A percentile compares a stretch with the other conserved stretches of the same genome.
Evolutionary conservation across 495 filamentous ascomycete genomes (phyloP).

Genomic region (Aspergillus wentii): DNA sequence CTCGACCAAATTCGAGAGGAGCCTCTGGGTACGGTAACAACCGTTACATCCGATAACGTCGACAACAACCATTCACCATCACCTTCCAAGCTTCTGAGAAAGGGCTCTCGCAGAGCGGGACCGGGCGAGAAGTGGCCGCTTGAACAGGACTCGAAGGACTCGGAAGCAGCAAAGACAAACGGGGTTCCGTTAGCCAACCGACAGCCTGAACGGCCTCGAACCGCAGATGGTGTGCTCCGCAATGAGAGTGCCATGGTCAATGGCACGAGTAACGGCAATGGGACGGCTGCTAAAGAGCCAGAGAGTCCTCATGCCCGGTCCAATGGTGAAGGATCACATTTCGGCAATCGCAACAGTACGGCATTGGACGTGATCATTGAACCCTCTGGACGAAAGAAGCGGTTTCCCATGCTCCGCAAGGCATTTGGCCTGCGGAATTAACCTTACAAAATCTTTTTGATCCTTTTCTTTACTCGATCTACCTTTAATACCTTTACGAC

Average conservation of each 20-base stretch:
- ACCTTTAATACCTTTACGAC: no score
- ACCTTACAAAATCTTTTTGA: slow-evolving; percentile 16
- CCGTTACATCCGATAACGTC: slow-evolving; percentile 12
- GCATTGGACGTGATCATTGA: slow-evolving; percentile 33
- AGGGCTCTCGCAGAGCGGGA: slow-evolving; percentile 16
- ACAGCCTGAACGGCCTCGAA: slow-evolving; percentile 7
- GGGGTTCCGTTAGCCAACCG: slow-evolving; percentile 5
- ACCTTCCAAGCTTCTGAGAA: slow-evolving; percentile 26
- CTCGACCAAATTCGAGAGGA: slow-evolving; percentile 20
- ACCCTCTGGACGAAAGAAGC: slow-evolving; percentile 43
- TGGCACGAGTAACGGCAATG: background rate
- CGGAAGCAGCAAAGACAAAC: slow-evolving; percentile 10
- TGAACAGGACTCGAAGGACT: slow-evolving; percentile 7
- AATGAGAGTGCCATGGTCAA: slow-evolving; percentile 5
- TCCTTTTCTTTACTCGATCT: slow-evolving; percentile 6
- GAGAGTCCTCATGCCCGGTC: no score
- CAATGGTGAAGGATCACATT: slow-evolving; percentile 14
- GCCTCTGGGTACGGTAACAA: slow-evolving; percentile 7
- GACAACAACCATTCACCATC: slow-evolving; percentile 11
- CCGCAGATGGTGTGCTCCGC: slow-evolving; percentile 11
- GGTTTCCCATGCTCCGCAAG: slow-evolving; percentile 43
- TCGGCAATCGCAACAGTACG: slow-evolving; percentile 16
- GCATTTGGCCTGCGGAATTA: slow-evolving; percentile 41
- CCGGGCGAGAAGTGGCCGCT: slow-evolving; percentile 28
- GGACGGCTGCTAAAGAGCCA: no score